A percentile compares a stretch with the other conserved stretches of the same genome.
phyloP scores from a whole-genome alignment of 352 stramenopile species.

The Pythium guiyangense region DNA sequence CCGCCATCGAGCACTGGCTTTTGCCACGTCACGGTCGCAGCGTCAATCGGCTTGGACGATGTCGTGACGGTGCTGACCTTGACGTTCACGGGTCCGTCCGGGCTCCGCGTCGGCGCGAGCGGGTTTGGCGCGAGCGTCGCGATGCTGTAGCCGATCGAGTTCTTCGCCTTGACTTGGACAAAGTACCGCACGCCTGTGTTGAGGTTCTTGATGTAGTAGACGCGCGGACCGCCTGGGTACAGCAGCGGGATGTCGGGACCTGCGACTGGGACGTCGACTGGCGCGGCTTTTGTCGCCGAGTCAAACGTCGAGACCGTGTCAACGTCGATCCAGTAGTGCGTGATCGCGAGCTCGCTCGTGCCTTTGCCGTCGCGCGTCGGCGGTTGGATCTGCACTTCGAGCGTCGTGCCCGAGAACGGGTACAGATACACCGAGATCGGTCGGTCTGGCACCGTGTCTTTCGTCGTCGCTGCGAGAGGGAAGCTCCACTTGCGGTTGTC shows the following conservation, averaged over 20 bases:
- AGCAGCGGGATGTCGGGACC: constrained; percentile 36
- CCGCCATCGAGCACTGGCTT: constrained; percentile 53
- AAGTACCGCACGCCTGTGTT: constrained; percentile 78
- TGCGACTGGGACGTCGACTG: constrained; percentile 27
- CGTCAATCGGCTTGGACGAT: constrained; percentile 41
- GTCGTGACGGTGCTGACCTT: constrained; percentile 50
- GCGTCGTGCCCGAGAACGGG: constrained; percentile 45
- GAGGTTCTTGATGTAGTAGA: constrained; percentile 73
- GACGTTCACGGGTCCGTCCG: constrained; percentile 46
- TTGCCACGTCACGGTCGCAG: constrained; percentile 68
- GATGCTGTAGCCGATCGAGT: constrained; percentile 59
- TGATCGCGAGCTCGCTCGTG: constrained; percentile 33
- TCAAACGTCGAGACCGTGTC: constrained; percentile 75
- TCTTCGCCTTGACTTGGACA: constrained; percentile 78
- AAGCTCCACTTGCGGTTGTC: constrained; percentile 93
- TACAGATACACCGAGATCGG: constrained; percentile 53
- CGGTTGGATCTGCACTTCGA: constrained; percentile 78
- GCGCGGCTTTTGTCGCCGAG: constrained; percentile 39
- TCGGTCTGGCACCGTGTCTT: constrained; percentile 79
- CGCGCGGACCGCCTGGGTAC: constrained; percentile 49
- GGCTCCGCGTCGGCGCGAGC: constrained; percentile 44
- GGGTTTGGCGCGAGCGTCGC: constrained; percentile 55
- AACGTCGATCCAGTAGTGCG: constrained; percentile 58
- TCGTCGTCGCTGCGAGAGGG: constrained; percentile 57
- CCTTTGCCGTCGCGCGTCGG: constrained; percentile 63